phyloP scores from a whole-genome alignment of 2,329 filamentous ascomycete species.

The Pseudogymnoascus sp. region DNA sequence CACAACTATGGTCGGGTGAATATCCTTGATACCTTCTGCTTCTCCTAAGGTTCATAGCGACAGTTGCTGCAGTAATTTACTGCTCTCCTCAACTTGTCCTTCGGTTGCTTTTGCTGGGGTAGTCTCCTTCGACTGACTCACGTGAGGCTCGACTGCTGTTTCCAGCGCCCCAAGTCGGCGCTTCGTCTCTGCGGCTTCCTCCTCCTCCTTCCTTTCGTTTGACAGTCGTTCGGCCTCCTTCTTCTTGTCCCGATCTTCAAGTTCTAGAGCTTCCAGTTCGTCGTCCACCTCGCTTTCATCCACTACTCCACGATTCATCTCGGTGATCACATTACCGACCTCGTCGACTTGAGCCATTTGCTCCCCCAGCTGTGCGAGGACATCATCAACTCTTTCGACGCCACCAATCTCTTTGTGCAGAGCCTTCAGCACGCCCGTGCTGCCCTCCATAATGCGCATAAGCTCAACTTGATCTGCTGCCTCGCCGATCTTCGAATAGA shows the following conservation, averaged over 20 bases:
- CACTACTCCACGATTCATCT: conserved; percentile 45
- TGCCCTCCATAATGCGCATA: conserved; percentile 73
- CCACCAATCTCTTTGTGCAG: conserved; percentile 75
- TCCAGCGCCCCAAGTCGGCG: conserved; percentile 21
- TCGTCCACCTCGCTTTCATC: conserved; percentile 83
- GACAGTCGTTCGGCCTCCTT: conserved; percentile 33
- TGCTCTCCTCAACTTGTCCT: conserved; percentile 22
- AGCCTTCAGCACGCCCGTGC: conserved; percentile 60
- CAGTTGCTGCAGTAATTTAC: conserved; percentile 15
- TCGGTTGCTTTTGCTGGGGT: conserved; percentile 27
- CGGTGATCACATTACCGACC: conserved; percentile 67
- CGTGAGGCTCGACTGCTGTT: neutral
- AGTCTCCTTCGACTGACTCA: neutral
- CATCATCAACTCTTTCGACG: conserved; percentile 63
- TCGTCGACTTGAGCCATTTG: conserved; percentile 80
- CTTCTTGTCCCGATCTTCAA: conserved; percentile 36
- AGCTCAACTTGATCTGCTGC: conserved; percentile 79
- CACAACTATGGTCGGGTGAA: neutral
- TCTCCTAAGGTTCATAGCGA: neutral
- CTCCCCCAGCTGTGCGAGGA: conserved; percentile 67
- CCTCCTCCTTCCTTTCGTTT: conserved; percentile 21
- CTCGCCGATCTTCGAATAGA: conserved; percentile 75
- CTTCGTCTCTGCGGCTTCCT: conserved; percentile 25
- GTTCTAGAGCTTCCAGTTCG: conserved; percentile 68
- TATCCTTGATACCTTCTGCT: neutral